phyloP scores from a whole-genome alignment of 768 basidiomycete species.

The Mycena sanguinolenta region DNA sequence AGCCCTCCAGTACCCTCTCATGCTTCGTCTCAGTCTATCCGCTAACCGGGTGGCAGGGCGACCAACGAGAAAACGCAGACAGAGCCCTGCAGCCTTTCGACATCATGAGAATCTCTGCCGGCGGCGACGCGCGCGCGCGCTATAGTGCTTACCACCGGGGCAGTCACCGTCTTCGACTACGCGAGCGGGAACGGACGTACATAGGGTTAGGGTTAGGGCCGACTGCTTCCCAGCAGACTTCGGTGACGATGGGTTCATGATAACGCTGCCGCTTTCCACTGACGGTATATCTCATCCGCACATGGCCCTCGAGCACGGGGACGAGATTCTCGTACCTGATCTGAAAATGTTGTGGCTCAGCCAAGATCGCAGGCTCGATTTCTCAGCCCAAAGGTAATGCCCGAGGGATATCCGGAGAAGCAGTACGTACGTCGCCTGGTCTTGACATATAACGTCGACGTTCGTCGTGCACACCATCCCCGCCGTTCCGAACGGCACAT shows the following conservation, averaged over 20 bases:
- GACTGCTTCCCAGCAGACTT: no score
- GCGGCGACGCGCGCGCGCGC: no score
- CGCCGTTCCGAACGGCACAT: constrained; percentile 54
- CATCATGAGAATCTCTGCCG: no score
- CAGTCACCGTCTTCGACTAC: no score
- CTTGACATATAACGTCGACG: constrained; percentile 55
- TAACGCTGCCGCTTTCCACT: no score
- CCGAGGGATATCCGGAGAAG: constrained; percentile 65
- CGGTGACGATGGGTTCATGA: no score
- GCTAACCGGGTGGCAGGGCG: constrained; percentile 55
- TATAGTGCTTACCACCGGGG: no score
- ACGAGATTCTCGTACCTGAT: constrained; percentile 67
- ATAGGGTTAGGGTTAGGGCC: no score
- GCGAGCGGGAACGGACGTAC: no score
- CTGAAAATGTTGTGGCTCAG: constrained; percentile 51
- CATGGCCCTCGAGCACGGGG: no score
- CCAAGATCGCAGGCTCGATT: constrained; percentile 68
- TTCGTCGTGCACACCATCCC: constrained; percentile 42
- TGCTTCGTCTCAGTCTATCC: background rate
- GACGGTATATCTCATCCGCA: no score
- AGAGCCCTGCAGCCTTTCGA: constrained; percentile 72
- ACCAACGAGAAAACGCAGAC: constrained; percentile 64
- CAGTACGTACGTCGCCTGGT: constrained; percentile 45
- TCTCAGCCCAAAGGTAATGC: constrained; percentile 71
- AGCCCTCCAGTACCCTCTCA: constrained; percentile 71